phyloP scores from a whole-genome alignment of 257 asterid species.

The Gardenia jasminoides region DNA sequence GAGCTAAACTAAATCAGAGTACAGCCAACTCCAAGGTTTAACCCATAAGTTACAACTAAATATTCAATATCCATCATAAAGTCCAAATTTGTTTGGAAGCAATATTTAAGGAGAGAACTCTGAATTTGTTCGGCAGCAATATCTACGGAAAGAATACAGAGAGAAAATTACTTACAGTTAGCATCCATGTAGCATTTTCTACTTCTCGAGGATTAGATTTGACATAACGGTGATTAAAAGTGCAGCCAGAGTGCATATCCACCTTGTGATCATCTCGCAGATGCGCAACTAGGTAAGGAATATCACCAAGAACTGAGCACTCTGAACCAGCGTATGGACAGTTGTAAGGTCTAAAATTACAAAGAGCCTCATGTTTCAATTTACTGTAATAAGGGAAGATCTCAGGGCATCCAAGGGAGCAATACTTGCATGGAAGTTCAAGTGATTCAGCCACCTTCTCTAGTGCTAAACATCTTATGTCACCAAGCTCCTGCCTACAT shows the following conservation, averaged over 20 bases:
- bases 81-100: not conserved
- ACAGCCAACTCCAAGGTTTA: not conserved
- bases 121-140: not conserved
- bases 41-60: not conserved
- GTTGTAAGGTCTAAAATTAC: slow-evolving; percentile 82
- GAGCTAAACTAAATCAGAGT: not conserved
- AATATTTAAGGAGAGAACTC: no score
- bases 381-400: slow-evolving; percentile 87
- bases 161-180: slow-evolving; percentile 59
- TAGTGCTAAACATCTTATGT: slow-evolving; percentile 86
- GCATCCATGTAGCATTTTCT: slow-evolving; percentile 95
- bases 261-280: slow-evolving; percentile 88
- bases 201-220: slow-evolving; percentile 93
- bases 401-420: slow-evolving; percentile 79
- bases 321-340: slow-evolving; percentile 94
- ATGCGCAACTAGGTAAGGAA: slow-evolving; percentile 69
- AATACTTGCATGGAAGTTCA: slow-evolving; percentile 82
- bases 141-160: not conserved
- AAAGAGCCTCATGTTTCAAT: slow-evolving; percentile 73
- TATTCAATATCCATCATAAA: not conserved
- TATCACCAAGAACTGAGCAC: slow-evolving; percentile 77
- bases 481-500: slow-evolving; percentile 89
- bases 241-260: slow-evolving; percentile 91
- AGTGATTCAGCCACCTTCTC: slow-evolving; percentile 95
- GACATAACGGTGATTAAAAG: slow-evolving; percentile 90